A percentile compares a stretch with the other conserved stretches of the same genome.
Conservation (phyloP, 2,329 filamentous ascomycete species). For the Rutstroemia sp. region DNA sequence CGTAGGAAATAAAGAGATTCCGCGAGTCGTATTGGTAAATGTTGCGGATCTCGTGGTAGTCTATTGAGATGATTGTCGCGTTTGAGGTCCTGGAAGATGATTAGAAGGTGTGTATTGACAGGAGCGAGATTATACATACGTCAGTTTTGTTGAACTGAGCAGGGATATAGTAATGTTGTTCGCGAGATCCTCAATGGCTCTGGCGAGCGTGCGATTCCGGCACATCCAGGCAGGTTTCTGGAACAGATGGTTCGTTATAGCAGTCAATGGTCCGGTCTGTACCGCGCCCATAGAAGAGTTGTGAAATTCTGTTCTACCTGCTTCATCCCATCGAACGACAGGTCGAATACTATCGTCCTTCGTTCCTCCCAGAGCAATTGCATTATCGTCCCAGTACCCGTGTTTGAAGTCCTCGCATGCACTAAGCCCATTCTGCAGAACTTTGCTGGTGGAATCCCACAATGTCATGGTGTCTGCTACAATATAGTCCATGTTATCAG, state of each 20-base stretch:
- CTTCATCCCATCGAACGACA: not conserved
- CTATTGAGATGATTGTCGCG: not conserved
- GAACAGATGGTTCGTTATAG: not conserved
- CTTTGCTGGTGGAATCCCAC: not conserved
- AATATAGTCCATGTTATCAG: not conserved
- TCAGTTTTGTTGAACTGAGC: slow-evolving; percentile 3
- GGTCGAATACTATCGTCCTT: not conserved
- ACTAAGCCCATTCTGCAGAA: not conserved
- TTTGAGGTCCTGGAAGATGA: slow-evolving; percentile 1
- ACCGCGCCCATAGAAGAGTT: not conserved
- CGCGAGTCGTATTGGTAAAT: slow-evolving; percentile 7
- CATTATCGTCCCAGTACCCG: not conserved
- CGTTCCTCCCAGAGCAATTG: not conserved
- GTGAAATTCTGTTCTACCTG: not conserved
- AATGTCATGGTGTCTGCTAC: not conserved
- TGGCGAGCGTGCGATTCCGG: slow-evolving; percentile 14
- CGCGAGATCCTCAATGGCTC: slow-evolving; percentile 17
- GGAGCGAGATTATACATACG: not conserved
- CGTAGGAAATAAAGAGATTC: slow-evolving; percentile 6
- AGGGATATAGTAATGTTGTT: slow-evolving; percentile 21
- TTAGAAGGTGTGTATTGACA: no score
- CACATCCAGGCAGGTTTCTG: slow-evolving; percentile 12
- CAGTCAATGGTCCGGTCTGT: not conserved
- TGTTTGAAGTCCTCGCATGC: not conserved
- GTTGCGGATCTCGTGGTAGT: not conserved